Percentiles rank a stretch among this genome's conserved stretches.
These are phyloP conservation scores for Aurantiochytrium sp. DNA, from an alignment of 108 stramenopile genomes.

Conservation along the genomic window DNA sequence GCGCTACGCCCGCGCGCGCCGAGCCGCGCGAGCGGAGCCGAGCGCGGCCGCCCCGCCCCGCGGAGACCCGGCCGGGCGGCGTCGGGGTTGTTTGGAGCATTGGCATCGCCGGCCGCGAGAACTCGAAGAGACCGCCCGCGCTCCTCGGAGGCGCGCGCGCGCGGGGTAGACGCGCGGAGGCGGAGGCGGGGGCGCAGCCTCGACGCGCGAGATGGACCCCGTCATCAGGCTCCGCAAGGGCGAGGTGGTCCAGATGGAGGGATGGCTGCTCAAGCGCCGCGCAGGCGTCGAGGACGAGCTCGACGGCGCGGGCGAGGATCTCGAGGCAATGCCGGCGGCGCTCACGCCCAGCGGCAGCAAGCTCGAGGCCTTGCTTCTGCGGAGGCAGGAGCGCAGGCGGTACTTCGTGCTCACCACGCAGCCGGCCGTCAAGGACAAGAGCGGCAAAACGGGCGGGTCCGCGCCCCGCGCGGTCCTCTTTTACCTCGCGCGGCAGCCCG, in stretches of 20 bases:
- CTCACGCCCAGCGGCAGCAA: neutral
- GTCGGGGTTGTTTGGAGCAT: no score
- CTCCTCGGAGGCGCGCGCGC: no score
- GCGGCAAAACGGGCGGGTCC: neutral
- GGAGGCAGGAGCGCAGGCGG: neutral
- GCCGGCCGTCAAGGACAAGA: no score
- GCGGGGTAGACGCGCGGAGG: no score
- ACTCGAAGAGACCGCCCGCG: no score
- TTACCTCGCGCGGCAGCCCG: neutral
- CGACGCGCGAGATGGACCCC: slow-evolving; percentile 3
- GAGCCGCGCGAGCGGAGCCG: no score
- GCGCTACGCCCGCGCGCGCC: no score
- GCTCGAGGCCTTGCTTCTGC: neutral
- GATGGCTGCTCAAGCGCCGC: neutral
- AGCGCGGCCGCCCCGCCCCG: no score
- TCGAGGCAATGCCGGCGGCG: neutral
- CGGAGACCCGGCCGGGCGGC: no score
- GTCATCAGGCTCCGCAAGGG: neutral
- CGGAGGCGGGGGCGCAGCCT: no score
- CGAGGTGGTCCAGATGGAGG: slow-evolving; percentile 30
- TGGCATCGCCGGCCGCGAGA: no score
- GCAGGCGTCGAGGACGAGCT: neutral
- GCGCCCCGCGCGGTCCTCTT: neutral
- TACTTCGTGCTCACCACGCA: slow-evolving; percentile 26
- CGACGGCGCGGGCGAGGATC: neutral